Base-by-base conservation (phyloP, 164 flowering plant genomes). In the Paratinospora sagittata region DNA sequence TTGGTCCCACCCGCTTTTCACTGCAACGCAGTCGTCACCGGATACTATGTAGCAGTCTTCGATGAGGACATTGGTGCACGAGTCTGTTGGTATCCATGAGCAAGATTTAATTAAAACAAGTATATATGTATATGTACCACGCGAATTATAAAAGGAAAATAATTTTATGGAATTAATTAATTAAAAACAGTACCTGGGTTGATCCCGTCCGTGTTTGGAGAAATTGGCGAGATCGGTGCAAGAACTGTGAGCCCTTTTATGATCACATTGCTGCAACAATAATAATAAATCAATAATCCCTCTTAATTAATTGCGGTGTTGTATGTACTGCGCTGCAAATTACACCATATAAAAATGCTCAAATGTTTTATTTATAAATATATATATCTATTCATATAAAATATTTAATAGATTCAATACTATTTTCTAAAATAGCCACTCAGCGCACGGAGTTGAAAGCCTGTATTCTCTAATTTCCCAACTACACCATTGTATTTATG, bases 191-290 rank as follows among this genome's bases (percentile, higher is more conserved):
- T 36, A 89, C 97, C 97, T 82, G 93, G 97, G 67, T 91, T 86
- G 78, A 91, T 90, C 1, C 97, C 97, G 43, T 92, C 93, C 0
- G 97, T 92, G 79, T 92, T 92, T 65, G 94, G 92, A 13, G 96
- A 90, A 10, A 30, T 80, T 21, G 75, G 75, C 37, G 27, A 60
- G 1, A 87, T 69, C 0, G 96, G 96, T 16, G 97, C 97, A 0
- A 80, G 68, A 62, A 92, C 87, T 1, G 97, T 92, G 11, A 89
- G 72, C 27, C 90, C 90, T 80, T 86, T 88, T 0, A 92, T 73
- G 37, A 89, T 58, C 69, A 92, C 80, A 65, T 92, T 83, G 66
- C 96, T 90, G 88, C 82, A 86, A 57, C n/a, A n/a, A n/a, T 27
- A 52, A 52, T 3, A 52, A 16, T 14, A 52, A 19, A 10, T 43